Base-by-base conservation (phyloP, 192 early-diverging fungal species). In the Coemansia sp. region DNA sequence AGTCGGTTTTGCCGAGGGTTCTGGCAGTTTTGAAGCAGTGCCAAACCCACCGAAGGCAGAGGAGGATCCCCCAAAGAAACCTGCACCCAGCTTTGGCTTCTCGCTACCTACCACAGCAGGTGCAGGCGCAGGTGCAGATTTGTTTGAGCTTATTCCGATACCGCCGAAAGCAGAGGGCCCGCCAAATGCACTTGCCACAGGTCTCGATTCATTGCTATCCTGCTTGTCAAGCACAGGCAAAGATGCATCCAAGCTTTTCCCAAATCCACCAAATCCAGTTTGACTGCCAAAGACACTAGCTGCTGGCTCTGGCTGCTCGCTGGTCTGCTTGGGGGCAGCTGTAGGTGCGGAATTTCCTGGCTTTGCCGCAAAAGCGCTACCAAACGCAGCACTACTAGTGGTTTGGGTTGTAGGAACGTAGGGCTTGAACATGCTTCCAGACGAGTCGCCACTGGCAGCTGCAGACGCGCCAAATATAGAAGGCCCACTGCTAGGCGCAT, bases 391-490 rank as follows among this genome's bases (percentile, higher is more conserved):
- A 18, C 39, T 64, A 20, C 39, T 51, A 26, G 18, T 23, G 10
- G 25, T 9, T 12, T 64, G 55, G 31, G 29, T 52, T 7, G 51
- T 46, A 18, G 67, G 61, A 28, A 60, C 58, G 20, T 51, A 51
- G 10, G 48, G 48, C 21, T 51, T 51, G 48, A 51, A 51, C 48
- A 51, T 23, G 23, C 37, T 40, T 4, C 37, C 5, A 16, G 42
- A 59, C 2, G 48, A 26, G 3, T 26, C 48, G 8, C 21, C 26
- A 26, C 21, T 26, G 12, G 48, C 16, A 2, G 62, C 64, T 7
- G 72, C 61, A 2, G 65, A 46, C 5, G 63, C 30, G 40, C 68
- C 73, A 37, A 77, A 76, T 25, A 70, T 68, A 28, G 69, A 73
- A 2, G 79, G 30, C 12, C 64, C 45, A 15, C 23, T n/a, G 31